phyloP scores from a whole-genome alignment of 2,329 filamentous ascomycete genomes.

The Fusarium sp. region DNA sequence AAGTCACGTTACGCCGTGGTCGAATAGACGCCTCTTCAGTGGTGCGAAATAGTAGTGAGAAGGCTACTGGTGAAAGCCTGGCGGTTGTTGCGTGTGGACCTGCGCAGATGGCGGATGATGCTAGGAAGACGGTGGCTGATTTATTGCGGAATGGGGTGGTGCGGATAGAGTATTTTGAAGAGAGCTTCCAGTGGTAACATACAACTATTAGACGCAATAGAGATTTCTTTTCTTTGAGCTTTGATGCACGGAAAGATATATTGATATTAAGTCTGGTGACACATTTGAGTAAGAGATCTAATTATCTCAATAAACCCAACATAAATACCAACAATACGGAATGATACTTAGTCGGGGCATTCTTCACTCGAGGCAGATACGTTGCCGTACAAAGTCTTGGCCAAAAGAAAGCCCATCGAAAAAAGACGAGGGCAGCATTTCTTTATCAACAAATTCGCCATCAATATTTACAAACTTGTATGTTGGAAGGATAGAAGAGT shows the following conservation, averaged over 20 bases:
- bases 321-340: too few relatives aligned
- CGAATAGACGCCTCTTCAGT: slow-evolving; percentile 54
- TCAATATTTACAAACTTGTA: too few relatives aligned
- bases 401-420: too few relatives aligned
- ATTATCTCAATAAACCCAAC: too few relatives aligned
- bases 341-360: too few relatives aligned
- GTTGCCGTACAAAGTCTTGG: too few relatives aligned
- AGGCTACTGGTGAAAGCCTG: slow-evolving; percentile 46
- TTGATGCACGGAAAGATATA: neutral
- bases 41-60: slow-evolving; percentile 48
- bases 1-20: slow-evolving; percentile 39
- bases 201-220: neutral
- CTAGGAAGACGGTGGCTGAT: slow-evolving; percentile 54
- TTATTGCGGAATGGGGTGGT: slow-evolving; percentile 47
- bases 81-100: slow-evolving; percentile 62
- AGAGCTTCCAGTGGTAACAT: slow-evolving; percentile 59
- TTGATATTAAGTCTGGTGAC: too few relatives aligned
- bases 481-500: too few relatives aligned
- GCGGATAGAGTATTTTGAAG: slow-evolving; percentile 59
- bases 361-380: too few relatives aligned
- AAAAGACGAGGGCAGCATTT: too few relatives aligned
- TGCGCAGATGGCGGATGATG: slow-evolving; percentile 60
- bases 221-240: neutral
- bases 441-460: too few relatives aligned
- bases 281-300: too few relatives aligned